These are phyloP conservation scores for Microbotryum silenes-acaulis DNA, from an alignment of 1,284 basidiomycete genomes.

Conservation along the genomic window DNA sequence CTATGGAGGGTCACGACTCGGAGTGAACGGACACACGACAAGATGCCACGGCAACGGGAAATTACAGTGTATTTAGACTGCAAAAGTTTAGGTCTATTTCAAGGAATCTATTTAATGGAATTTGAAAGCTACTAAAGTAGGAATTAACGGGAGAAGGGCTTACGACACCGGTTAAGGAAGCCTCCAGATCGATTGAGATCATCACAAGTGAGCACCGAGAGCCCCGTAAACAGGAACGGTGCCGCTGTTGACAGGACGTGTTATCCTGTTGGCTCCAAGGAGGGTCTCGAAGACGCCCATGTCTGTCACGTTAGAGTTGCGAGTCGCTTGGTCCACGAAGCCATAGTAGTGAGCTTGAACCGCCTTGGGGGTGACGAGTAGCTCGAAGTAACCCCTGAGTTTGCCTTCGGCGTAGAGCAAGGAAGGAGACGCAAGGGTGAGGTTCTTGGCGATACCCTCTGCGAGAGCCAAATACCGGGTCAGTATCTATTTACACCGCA, in stretches of 20 bases:
- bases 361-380: slow-evolving; percentile 45
- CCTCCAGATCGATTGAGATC: too few species aligned
- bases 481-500: slow-evolving; percentile 39
- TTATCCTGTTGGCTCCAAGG: slow-evolving; percentile 49
- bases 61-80: too few species aligned
- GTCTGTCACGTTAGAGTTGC: slow-evolving; percentile 13
- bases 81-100: too few species aligned
- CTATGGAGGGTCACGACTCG: too few species aligned
- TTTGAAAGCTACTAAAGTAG: too few species aligned
- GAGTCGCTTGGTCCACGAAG: slow-evolving; percentile 41
- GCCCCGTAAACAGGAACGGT: slow-evolving; percentile 39
- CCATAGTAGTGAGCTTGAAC: slow-evolving; percentile 55
- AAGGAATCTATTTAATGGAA: too few species aligned
- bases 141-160: too few species aligned
- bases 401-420: slow-evolving; percentile 60
- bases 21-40: too few species aligned
- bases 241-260: slow-evolving; percentile 53
- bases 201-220: slow-evolving; percentile 1
- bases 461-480: background rate
- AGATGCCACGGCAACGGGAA: too few species aligned
- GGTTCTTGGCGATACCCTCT: slow-evolving; percentile 40
- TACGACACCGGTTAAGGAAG: too few species aligned
- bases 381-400: slow-evolving; percentile 53
- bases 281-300: slow-evolving; percentile 40
- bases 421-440: slow-evolving; percentile 49